phyloP scores from a whole-genome alignment of 192 early-diverging fungal species.

The Linnemannia zychae region DNA sequence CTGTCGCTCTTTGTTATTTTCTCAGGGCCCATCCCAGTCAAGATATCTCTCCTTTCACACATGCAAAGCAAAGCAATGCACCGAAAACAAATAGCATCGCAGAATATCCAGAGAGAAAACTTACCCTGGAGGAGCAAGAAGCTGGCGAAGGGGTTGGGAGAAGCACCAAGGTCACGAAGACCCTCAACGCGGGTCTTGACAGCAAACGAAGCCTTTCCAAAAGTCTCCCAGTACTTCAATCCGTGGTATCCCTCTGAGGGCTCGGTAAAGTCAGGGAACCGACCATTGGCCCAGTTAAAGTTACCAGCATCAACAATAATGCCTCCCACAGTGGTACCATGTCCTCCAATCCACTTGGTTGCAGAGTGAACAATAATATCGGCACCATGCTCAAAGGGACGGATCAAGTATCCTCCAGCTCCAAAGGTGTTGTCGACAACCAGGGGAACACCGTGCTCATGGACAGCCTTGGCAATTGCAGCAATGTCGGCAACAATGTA shows the following conservation, averaged over 20 bases:
- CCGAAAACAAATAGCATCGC: neutral
- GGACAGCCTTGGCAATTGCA: constrained; percentile 84
- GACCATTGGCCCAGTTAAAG: constrained; percentile 91
- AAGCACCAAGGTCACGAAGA: constrained; percentile 89
- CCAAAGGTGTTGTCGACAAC: constrained; percentile 99
- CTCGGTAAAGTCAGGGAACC: constrained; percentile 90
- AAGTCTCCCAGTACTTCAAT: constrained; percentile 87
- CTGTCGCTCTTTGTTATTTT: neutral
- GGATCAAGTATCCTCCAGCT: constrained; percentile 84
- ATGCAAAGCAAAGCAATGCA: constrained; percentile 3
- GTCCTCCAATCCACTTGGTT: constrained; percentile 95
- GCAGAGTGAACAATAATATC: constrained; percentile 95
- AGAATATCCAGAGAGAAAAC: neutral
- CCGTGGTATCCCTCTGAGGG: constrained; percentile 90
- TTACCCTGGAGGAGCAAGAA: constrained; percentile 87
- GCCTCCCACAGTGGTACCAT: constrained; percentile 94
- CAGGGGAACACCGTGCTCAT: constrained; percentile 87
- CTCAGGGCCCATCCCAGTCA: neutral
- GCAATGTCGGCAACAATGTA: constrained; percentile 91
- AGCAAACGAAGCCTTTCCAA: constrained; percentile 84
- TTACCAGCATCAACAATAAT: constrained; percentile 90
- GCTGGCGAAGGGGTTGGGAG: constrained; percentile 88
- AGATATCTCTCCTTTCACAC: neutral
- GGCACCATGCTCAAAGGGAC: constrained; percentile 95
- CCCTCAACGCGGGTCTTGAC: constrained; percentile 87